Base-by-base conservation (phyloP, 148 eudicot genomes). In the Silene latifolia region DNA sequence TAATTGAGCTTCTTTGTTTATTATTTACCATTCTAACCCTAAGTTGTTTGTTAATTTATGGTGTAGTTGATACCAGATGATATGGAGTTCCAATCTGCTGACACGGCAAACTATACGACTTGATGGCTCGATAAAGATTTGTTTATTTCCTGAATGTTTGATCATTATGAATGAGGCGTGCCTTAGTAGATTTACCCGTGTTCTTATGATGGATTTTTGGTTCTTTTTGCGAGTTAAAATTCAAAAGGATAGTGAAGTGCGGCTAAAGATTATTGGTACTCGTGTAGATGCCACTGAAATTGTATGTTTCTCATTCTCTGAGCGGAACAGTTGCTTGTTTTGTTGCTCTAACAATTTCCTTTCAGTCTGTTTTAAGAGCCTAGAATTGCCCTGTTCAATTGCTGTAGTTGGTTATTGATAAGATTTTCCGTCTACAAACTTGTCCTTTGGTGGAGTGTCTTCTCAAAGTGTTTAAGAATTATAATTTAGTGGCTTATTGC, bases 251-350 rank as follows among this genome's bases (percentile, higher is more conserved):
- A 94, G 89, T 78, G 98, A 94, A 84, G 96, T 94, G 67, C 85
- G 98, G 77, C 72, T 94, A 68, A 94, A 94, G 87, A 92, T 94
- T 58, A 90, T 94, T 67, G 98, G 98, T 66, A 91, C 98, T 73
- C 88, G 98, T 76, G 96, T 94, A 14, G 98, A 94, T 87, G 98
- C 98, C 47, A 94, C 98, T 12, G 98, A 94, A 83, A 94, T 94
- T 78, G 98, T 93, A 89, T 61, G 89, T 15, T 32, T 67, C 11
- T 62, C 42, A 27, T 27, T 27, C 29, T 27, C 29, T 27, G 29
- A 27, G 29, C 29, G 29, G 29, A 27, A 27, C 29, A 27, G 3
- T 27, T 27, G 3, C 29, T 27, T 27, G 29, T 27, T 27, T 27
- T 27, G 29, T 27, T 27, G 1, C 29, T 27, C 29, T 27, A 27